Evolutionary conservation across 116 monocot genomes (phyloP), one percentile per base, ranked within the genome.

Genomic region (Posidonia oceanica): DNA sequence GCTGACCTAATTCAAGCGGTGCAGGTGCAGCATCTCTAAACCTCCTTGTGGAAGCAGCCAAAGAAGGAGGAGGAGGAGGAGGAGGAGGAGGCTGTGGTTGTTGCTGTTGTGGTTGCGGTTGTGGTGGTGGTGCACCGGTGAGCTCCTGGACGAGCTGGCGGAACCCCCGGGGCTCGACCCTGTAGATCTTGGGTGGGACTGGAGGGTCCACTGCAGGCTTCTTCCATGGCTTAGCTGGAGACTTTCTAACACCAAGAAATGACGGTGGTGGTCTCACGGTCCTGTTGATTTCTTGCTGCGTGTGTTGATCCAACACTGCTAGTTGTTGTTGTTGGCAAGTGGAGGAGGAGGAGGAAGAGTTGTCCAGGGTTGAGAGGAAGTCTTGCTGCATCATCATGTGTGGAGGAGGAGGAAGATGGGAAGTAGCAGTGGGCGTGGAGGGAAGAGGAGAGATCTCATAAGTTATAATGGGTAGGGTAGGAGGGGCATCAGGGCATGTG

Each of bases 121-220:
- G 23, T 3, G 21, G 23, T 10, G 76, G 6, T 53, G 58, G 12
- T 12, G 54, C 7, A 0, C 82, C 87, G 14, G 91, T 87, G 52
- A 87, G 82, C 41, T 42, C 69, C 75, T 87, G 91, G 23, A 87
- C 87, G 3, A 87, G 80, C 38, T 72, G 67, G 8, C 87, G 77
- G 74, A 90, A 90, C 3, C 76, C 82, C 16, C 78, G 75, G 8
- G 84, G 86, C 21, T 90, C 80, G 20, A 90, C 82, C 3, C 67
- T 72, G 84, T 90, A 90, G 5, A 86, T 84, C 70, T 54, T 78
- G 1, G 86, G 84, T 36, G 75, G 78, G 66, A 64, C n/a, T 12
- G 80, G 54, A 58, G 66, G 76, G 51, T 74, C 81, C 14, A 7
- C 14, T 22, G 73, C 72, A 0, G 76, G 59, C 62, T 61, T 80